Evolutionary conservation across 2,329 filamentous ascomycete genomes (phyloP), one percentile per base, ranked within the genome.

Genomic region (Scedosporium boydii): DNA sequence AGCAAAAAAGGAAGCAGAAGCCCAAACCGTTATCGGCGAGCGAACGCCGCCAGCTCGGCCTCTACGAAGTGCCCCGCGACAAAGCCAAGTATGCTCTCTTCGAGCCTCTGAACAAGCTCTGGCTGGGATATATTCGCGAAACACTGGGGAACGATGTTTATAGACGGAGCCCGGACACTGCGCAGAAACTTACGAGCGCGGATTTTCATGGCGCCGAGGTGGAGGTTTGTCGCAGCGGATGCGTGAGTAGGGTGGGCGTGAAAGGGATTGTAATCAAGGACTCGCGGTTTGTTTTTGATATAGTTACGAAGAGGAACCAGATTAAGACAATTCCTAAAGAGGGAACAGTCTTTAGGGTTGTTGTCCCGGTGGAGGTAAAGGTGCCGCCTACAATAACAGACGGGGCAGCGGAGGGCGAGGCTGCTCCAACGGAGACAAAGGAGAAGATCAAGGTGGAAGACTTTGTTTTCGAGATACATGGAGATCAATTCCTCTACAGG

Each of bases 131-230:
- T 74, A 89, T 95, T 70, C 84, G 87, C 61, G 93, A 97, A 67
- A 78, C 97, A 0, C 75, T 98, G 1, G 89, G 88, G 4, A 70
- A 84, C 62, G 82, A 84, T 64, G 72, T 85, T 2, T 80, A 80
- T 65, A 77, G 78, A 0, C 80, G 87, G 18, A 84, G 83, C 0
- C 77, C 83, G 3, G 67, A 75, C 5, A 82, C 87, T 2, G 89
- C 87, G 4, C 88, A 89, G 4, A 89, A 95, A 73, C 77, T 99
- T 41, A 87, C 85, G 55, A 91, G 88, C 63, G 93, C 93, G 1
- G 95, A 99, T 75, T 93, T 92, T 69, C 93, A 98, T 72, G 95
- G 95, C 1, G 93, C 93, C 16, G 78, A 86, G 67, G 73, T 97
- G 21, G 86, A 92, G 75, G 91, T 98, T 23, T 89, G 93, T 62